These are phyloP conservation scores for Schizophyllum amplum DNA, from an alignment of 1,284 basidiomycete genomes.

Conservation along the genomic window DNA sequence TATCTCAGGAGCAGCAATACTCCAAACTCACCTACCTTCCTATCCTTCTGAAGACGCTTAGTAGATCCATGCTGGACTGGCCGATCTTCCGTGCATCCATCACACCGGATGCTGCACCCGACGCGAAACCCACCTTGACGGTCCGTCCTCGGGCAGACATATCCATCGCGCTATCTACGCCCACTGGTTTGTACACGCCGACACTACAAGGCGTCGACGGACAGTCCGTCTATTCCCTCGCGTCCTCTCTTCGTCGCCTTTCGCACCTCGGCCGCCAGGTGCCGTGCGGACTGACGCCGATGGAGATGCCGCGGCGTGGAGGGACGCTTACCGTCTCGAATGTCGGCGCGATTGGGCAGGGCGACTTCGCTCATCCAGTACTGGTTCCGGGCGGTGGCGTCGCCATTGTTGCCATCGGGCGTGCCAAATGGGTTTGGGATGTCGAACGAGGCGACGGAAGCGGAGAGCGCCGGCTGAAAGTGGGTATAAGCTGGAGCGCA, in stretches of 20 bases:
- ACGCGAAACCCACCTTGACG: slow-evolving; percentile 52
- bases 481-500: slow-evolving; percentile 80
- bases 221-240: slow-evolving; percentile 57
- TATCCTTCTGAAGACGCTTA: slow-evolving; percentile 80
- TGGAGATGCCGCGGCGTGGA: slow-evolving; percentile 59
- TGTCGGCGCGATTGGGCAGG: slow-evolving; percentile 73
- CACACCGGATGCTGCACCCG: slow-evolving; percentile 29
- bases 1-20: slow-evolving; percentile 24
- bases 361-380: slow-evolving; percentile 68
- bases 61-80: slow-evolving; percentile 76
- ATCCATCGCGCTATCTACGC: slow-evolving; percentile 70
- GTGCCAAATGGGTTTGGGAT: slow-evolving; percentile 80
- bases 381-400: slow-evolving; percentile 85
- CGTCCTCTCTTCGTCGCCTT: slow-evolving; percentile 54
- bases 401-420: slow-evolving; percentile 84
- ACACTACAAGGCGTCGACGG: slow-evolving; percentile 60
- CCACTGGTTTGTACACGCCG: slow-evolving; percentile 83
- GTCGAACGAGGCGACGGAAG: slow-evolving; percentile 27
- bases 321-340: slow-evolving; percentile 87
- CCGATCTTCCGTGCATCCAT: slow-evolving; percentile 74
- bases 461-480: slow-evolving; percentile 60
- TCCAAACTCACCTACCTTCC: slow-evolving; percentile 76
- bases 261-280: slow-evolving; percentile 57
- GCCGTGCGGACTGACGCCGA: slow-evolving; percentile 53
- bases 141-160: slow-evolving; percentile 69